Evolutionary conservation across 768 basidiomycete genomes (phyloP).

Genomic region (Tulasnella sp.): DNA sequence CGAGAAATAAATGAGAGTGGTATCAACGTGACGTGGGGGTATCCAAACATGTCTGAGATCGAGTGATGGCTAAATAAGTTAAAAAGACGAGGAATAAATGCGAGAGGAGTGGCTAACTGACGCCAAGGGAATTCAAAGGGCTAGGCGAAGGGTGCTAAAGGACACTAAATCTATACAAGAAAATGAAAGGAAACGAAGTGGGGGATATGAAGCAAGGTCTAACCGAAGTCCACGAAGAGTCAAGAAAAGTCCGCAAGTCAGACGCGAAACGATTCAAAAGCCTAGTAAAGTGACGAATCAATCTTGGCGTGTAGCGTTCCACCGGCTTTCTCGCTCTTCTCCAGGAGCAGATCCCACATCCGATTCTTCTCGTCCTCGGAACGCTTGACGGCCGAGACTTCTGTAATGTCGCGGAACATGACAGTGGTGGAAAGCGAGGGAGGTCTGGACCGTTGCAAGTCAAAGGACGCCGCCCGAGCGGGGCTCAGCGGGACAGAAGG

Average conservation of each 20-base stretch:
- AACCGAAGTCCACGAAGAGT: background rate
- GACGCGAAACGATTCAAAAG: no score
- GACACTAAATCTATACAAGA: background rate
- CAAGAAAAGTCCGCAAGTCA: background rate
- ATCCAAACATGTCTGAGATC: background rate
- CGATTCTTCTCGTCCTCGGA: slow-evolving; percentile 61
- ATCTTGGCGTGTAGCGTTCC: slow-evolving; percentile 46
- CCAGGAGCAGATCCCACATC: slow-evolving; percentile 58
- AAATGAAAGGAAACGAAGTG: background rate
- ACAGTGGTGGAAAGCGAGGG: slow-evolving; percentile 20
- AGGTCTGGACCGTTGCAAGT: background rate
- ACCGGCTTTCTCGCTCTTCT: slow-evolving; percentile 55
- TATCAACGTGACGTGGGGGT: background rate
- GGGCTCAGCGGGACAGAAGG: background rate
- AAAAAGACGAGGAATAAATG: background rate
- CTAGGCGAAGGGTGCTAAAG: background rate
- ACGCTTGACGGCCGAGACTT: slow-evolving; percentile 29
- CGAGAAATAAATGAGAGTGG: background rate
- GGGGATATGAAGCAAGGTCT: background rate
- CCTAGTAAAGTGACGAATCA: slow-evolving; percentile 4
- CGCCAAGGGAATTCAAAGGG: background rate
- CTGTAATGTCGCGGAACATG: slow-evolving; percentile 40
- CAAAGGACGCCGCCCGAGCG: background rate
- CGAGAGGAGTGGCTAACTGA: background rate
- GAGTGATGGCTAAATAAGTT: background rate